Conservation (phyloP, 345 rosid genomes). For the Trapa bicornis region DNA sequence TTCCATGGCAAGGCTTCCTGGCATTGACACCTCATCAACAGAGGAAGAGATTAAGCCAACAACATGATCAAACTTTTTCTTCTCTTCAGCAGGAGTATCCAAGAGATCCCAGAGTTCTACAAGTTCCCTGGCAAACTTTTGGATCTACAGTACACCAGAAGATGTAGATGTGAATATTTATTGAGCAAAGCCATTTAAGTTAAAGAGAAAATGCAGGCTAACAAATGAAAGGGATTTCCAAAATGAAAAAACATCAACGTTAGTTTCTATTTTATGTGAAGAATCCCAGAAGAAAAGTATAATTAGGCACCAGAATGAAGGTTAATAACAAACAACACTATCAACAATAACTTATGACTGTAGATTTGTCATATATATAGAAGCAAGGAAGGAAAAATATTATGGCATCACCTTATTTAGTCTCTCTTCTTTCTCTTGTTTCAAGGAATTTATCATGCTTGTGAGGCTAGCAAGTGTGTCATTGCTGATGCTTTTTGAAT, state of each 20-base stretch:
- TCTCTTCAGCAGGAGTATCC: conserved; percentile 52
- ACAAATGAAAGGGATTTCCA: neutral
- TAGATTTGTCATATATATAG: neutral
- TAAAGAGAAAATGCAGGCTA: neutral
- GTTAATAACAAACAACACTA: neutral
- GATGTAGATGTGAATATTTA: neutral
- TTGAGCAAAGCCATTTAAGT: neutral
- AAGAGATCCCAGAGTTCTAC: conserved; percentile 64
- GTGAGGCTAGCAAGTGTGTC: conserved; percentile 63
- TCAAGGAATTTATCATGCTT: conserved; percentile 33
- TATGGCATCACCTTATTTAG: conserved; percentile 46
- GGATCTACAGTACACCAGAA: conserved; percentile 27
- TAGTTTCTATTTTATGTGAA: too few species aligned
- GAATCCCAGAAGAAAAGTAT: neutral
- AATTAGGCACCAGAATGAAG: neutral
- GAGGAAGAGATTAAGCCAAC: conserved; percentile 30
- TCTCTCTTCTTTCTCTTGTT: conserved; percentile 59
- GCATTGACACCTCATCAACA: conserved; percentile 36
- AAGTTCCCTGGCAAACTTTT: conserved; percentile 50
- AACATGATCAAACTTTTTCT: conserved; percentile 38
- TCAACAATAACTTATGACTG: neutral
- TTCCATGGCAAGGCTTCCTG: conserved; percentile 52
- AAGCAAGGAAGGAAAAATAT: neutral
- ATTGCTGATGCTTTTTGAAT: conserved; percentile 70
- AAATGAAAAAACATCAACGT: neutral